These are phyloP conservation scores for Neohortaea acidophila DNA, from an alignment of 495 filamentous ascomycete genomes.

Conservation along the genomic window DNA sequence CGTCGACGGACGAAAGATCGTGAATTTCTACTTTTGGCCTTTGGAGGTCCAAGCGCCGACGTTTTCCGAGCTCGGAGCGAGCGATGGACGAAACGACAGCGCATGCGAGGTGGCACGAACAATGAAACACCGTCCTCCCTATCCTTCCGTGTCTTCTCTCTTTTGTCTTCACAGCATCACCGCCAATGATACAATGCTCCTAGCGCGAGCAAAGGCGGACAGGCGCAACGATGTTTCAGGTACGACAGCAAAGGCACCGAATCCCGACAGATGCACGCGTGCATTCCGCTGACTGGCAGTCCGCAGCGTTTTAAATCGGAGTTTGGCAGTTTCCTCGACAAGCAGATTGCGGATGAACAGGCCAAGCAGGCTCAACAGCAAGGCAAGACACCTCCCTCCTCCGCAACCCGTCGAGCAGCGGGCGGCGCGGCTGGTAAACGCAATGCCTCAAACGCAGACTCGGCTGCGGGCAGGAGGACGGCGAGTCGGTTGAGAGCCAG, in stretches of 20 bases:
- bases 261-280: neutral
- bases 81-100: too few relatives aligned
- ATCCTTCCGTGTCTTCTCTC: too few relatives aligned
- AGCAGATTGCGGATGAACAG: constrained; percentile 78
- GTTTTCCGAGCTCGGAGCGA: too few relatives aligned
- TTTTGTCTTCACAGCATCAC: too few relatives aligned
- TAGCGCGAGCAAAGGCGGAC: neutral
- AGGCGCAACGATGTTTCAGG: constrained; percentile 3
- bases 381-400: constrained; percentile 27
- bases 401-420: constrained; percentile 15
- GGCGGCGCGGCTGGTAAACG: constrained; percentile 31
- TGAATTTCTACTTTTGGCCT: too few relatives aligned
- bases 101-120: too few relatives aligned
- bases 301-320: constrained; percentile 53
- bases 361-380: constrained; percentile 49
- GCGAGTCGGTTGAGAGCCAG: constrained; percentile 30
- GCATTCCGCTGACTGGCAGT: too few relatives aligned
- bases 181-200: too few relatives aligned
- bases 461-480: constrained; percentile 12
- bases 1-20: too few relatives aligned
- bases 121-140: too few relatives aligned
- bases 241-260: neutral
- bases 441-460: too few relatives aligned
- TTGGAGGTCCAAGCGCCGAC: too few relatives aligned
- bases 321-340: constrained; percentile 47